Conservation (phyloP, 805 yeast genomes). For the Kazachstania psychrophila region DNA sequence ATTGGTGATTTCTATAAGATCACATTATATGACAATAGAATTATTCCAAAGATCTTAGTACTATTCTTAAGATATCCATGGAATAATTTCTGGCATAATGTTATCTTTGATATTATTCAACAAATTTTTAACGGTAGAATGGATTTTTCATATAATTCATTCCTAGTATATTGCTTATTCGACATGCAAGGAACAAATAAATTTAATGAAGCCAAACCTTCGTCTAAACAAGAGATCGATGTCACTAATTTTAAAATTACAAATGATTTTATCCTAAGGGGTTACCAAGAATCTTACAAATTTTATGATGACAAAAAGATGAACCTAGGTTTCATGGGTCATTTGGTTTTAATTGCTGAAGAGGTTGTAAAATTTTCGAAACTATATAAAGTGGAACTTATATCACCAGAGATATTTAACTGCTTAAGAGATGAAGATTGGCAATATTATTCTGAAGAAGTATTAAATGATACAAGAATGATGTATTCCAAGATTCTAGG, state of each 20-base stretch:
- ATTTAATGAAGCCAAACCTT: constrained; percentile 28
- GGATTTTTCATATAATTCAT: constrained; percentile 78
- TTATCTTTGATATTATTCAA: constrained; percentile 89
- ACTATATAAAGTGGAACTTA: constrained; percentile 30
- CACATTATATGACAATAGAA: constrained; percentile 62
- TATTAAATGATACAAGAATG: constrained; percentile 24
- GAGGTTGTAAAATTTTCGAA: constrained; percentile 79
- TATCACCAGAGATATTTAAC: constrained; percentile 22
- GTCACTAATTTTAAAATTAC: constrained; percentile 41
- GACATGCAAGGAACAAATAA: constrained; percentile 9
- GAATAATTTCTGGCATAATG: constrained; percentile 94
- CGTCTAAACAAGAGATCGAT: constrained; percentile 17
- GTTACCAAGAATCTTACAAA: constrained; percentile 49
- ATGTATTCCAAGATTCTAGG: constrained; percentile 29
- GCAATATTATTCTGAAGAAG: constrained; percentile 24
- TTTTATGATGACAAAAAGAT: constrained; percentile 52
- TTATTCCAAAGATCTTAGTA: constrained; percentile 52
- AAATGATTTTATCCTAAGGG: constrained; percentile 48
- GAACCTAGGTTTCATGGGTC: constrained; percentile 92
- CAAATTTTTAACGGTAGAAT: constrained; percentile 82
- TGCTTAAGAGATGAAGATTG: constrained; percentile 20
- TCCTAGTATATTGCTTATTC: constrained; percentile 37
- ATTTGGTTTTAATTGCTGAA: constrained; percentile 82
- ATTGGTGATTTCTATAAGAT: constrained; percentile 83
- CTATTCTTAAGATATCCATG: constrained; percentile 83